A percentile compares a stretch with the other conserved stretches of the same genome.
These are phyloP conservation scores for Ilex aquifolium DNA, from an alignment of 257 asterid genomes.

Conservation along the genomic window DNA sequence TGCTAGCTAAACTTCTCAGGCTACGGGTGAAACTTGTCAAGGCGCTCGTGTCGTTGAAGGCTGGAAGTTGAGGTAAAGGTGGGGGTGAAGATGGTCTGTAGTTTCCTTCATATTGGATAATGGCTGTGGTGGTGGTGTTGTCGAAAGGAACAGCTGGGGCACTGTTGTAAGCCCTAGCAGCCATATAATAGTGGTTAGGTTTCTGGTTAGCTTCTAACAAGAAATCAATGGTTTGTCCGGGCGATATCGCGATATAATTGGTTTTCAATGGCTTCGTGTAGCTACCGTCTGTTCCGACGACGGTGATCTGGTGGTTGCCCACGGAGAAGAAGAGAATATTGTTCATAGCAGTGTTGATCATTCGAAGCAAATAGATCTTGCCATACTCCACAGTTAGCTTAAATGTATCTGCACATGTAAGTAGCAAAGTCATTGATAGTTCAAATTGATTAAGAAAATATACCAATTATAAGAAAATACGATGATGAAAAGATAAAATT, in stretches of 20 bases:
- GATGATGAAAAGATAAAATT: background rate
- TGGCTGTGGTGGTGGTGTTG: constrained; percentile 39
- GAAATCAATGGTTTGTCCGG: constrained; percentile 58
- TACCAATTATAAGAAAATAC: too few relatives aligned
- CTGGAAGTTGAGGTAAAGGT: constrained; percentile 28
- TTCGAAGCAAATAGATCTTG: constrained; percentile 44
- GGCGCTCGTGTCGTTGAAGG: constrained; percentile 7
- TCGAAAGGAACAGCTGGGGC: background rate
- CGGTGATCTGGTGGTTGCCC: constrained; percentile 44
- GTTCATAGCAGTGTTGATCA: constrained; percentile 55
- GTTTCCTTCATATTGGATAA: constrained; percentile 26
- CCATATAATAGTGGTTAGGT: constrained; percentile 56
- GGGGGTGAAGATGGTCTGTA: constrained; percentile 31
- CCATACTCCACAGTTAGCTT: constrained; percentile 24
- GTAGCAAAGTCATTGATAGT: background rate
- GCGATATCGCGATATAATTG: constrained; percentile 41
- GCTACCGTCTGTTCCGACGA: constrained; percentile 53
- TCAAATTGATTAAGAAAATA: background rate
- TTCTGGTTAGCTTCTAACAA: constrained; percentile 39
- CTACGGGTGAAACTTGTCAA: constrained; percentile 20
- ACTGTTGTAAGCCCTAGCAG: constrained; percentile 28
- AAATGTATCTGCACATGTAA: constrained; percentile 25
- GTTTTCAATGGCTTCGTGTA: constrained; percentile 38
- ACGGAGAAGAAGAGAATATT: constrained; percentile 45
- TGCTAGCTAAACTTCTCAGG: constrained; percentile 22